A percentile compares a stretch with the other conserved stretches of the same genome.
Evolutionary conservation across 768 basidiomycete genomes (phyloP).

Genomic region (Lactifluus hygrophoroides): DNA sequence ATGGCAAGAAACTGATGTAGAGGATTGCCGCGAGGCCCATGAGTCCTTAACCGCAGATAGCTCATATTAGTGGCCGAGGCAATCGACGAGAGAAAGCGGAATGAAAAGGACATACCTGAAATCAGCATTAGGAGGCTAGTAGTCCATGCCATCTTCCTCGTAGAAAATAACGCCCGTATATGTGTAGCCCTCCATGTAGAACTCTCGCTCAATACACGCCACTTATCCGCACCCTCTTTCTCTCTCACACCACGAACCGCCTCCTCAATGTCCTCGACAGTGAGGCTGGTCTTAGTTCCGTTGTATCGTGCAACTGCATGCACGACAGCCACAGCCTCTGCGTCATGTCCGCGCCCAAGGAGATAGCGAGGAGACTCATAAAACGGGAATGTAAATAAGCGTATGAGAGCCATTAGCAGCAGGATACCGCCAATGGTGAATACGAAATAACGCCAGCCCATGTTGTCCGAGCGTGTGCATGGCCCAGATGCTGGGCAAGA

Average conservation of each 20-base stretch:
- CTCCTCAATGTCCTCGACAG: slow-evolving; percentile 36
- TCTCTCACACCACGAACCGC: slow-evolving; percentile 22
- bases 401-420: slow-evolving; percentile 43
- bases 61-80: not conserved
- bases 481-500: slow-evolving; percentile 35
- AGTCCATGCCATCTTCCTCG: slow-evolving; percentile 53
- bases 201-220: slow-evolving; percentile 32
- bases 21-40: slow-evolving; percentile 31
- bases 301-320: slow-evolving; percentile 45
- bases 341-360: slow-evolving; percentile 44
- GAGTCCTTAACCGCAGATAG: slow-evolving; percentile 22
- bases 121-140: slow-evolving; percentile 48
- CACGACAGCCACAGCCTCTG: slow-evolving; percentile 40
- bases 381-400: slow-evolving; percentile 45
- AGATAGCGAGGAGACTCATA: slow-evolving; percentile 53
- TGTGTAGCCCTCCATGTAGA: slow-evolving; percentile 35
- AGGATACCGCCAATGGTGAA: slow-evolving; percentile 46
- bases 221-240: slow-evolving; percentile 15
- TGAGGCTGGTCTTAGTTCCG: slow-evolving; percentile 34
- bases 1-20: slow-evolving; percentile 33
- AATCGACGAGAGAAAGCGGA: not conserved
- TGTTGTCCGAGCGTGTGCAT: slow-evolving; percentile 40
- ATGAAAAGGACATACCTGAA: slow-evolving; percentile 32
- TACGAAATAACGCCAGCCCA: slow-evolving; percentile 58
- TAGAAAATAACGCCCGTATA: slow-evolving; percentile 54